These are phyloP conservation scores for Aciculoconidium aculeatum DNA, from an alignment of 805 yeast species.

Conservation along the genomic window DNA sequence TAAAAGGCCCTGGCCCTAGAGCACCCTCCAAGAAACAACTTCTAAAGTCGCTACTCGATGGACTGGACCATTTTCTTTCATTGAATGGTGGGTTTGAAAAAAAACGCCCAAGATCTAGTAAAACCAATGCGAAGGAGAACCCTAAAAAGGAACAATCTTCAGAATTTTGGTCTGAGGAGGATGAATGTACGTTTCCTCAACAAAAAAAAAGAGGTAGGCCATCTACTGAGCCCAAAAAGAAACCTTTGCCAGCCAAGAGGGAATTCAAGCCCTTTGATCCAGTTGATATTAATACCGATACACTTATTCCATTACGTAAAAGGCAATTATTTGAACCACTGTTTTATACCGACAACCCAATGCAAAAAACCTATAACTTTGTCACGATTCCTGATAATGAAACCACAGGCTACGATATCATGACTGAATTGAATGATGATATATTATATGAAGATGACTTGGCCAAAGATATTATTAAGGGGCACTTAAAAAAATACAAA, in stretches of 20 bases:
- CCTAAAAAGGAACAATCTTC: constrained; percentile 2
- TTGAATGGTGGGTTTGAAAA: too few relatives aligned
- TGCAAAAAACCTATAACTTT: constrained; percentile 18
- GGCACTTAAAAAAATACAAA: constrained; percentile 24
- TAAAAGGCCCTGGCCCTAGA: too few relatives aligned
- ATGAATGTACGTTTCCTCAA: neutral
- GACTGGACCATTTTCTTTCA: too few relatives aligned
- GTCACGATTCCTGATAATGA: constrained; percentile 4
- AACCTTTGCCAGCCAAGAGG: constrained; percentile 4
- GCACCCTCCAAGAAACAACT: too few relatives aligned
- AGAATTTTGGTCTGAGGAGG: constrained; percentile 1
- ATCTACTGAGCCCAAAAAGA: constrained; percentile 1
- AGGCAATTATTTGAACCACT: constrained; percentile 14
- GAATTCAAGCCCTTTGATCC: constrained; percentile 32
- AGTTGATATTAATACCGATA: constrained; percentile 27
- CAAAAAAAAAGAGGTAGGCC: constrained; percentile 1
- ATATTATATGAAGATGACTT: constrained; percentile 24
- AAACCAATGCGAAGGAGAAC: constrained; percentile 3
- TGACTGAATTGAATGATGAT: constrained; percentile 13
- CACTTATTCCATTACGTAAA: constrained; percentile 15
- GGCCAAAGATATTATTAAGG: constrained; percentile 25
- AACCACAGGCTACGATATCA: constrained; percentile 5
- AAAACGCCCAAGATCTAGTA: too few relatives aligned
- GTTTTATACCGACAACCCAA: constrained; percentile 12
- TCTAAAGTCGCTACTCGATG: too few relatives aligned